Base-by-base conservation (phyloP, 2,329 filamentous ascomycete species). In the Aspergillus pseudotamarii region DNA sequence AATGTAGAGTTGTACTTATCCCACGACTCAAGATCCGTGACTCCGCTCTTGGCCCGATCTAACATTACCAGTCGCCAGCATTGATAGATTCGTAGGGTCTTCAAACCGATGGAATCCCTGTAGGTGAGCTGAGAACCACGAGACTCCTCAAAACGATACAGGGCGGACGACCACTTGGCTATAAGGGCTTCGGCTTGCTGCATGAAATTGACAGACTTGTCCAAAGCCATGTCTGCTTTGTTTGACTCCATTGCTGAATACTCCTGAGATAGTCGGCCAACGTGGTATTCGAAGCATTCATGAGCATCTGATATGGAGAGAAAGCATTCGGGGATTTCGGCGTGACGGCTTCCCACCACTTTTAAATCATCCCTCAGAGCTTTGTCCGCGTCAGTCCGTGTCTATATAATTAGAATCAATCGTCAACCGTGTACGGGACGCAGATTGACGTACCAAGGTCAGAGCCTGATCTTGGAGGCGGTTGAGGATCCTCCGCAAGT, bases 401-500 rank as follows among this genome's bases (percentile, higher is more conserved):
- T 41, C 38, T 41, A 41, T n/a, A 19, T 41, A 16, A 41, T 10
- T 41, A 41, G 19, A n/a, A 41, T 41, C 38, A 19, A 9, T n/a
- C 38, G n/a, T 19, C 16, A n/a, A 4, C 19, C 38, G 3, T n/a
- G 16, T 41, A 41, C 19, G 19, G 38, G 6, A 41, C n/a, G 19
- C 16, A 41, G 38, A 4, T n/a, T n/a, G 23, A 28, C 53, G 9
- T 38, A 64, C 63, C 19, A 64, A 16, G 16, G 63, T 57, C 6
- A 56, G 34, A 10, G 60, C 60, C 38, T 64, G 63, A 28, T 30
- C 41, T 11, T 62, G 63, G 5, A 64, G 53, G 19, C 63, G 57
- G 43, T 59, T 36, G 28, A 64, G 53, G 6, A 63, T 56, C 30
- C 43, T 63, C 28, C 63, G 53, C 34, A 62, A 28, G 14, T 46